These are phyloP conservation scores for Apiospora malaysiana DNA, from an alignment of 2,329 filamentous ascomycete genomes.

Conservation along the genomic window DNA sequence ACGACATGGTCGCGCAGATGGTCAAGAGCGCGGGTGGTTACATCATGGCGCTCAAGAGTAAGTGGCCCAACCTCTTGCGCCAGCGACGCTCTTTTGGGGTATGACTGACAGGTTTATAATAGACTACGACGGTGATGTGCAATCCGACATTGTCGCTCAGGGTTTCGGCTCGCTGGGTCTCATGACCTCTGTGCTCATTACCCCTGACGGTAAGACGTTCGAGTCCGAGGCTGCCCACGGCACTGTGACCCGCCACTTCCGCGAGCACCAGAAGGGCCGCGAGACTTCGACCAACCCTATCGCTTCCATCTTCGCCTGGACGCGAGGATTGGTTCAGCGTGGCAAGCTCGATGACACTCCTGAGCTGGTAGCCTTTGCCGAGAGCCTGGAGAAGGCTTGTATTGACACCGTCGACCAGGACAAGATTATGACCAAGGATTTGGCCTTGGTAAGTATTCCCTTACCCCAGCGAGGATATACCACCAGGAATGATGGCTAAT, in stretches of 20 bases:
- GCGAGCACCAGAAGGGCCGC: constrained; percentile 97
- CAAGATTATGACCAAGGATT: constrained; percentile 98
- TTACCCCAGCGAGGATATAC: neutral
- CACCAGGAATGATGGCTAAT: neutral
- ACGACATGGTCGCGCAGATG: constrained; percentile 99
- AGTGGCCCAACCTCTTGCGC: constrained; percentile 41
- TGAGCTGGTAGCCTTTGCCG: constrained; percentile 88
- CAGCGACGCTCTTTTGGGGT: neutral
- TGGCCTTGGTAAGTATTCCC: constrained; percentile 66
- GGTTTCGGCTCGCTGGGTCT: constrained; percentile 97
- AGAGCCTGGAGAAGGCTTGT: constrained; percentile 90
- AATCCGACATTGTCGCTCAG: constrained; percentile 97
- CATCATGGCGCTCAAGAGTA: constrained; percentile 98
- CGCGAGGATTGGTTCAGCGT: constrained; percentile 89
- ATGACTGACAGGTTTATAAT: constrained; percentile 18
- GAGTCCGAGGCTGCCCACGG: constrained; percentile 98
- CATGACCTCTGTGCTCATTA: constrained; percentile 98
- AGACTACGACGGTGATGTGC: constrained; percentile 99
- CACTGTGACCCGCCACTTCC: constrained; percentile 97
- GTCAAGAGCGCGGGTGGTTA: constrained; percentile 97
- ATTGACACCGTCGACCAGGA: constrained; percentile 93
- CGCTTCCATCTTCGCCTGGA: constrained; percentile 99
- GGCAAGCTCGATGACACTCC: constrained; percentile 93
- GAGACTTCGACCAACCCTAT: constrained; percentile 99
- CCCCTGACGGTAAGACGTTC: constrained; percentile 94